Conservation (phyloP, 257 asterid species). For the Haberlea rhodopensis region DNA sequence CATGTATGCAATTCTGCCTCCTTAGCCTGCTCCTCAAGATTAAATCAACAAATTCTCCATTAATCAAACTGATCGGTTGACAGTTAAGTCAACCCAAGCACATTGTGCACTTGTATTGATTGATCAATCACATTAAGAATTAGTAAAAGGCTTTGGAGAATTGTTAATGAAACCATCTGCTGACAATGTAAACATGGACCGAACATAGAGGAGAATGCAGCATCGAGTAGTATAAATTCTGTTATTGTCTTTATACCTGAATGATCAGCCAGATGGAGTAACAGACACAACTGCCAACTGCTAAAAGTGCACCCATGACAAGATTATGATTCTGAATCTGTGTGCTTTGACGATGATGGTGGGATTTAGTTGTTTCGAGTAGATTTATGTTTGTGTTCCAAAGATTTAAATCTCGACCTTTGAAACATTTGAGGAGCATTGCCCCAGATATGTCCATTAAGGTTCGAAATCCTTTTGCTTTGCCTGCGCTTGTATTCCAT, state of each 20-base stretch:
- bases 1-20: constrained; percentile 51
- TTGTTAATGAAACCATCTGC: too few species aligned
- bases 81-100: too few species aligned
- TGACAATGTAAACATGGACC: background rate
- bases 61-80: too few species aligned
- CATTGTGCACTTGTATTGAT: too few species aligned
- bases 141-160: too few species aligned
- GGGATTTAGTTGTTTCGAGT: constrained; percentile 29
- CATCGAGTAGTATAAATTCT: background rate
- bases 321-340: constrained; percentile 20
- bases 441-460: constrained; percentile 65
- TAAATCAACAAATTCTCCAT: background rate
- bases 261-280: constrained; percentile 59
- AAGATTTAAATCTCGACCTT: constrained; percentile 47
- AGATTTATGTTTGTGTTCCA: constrained; percentile 54
- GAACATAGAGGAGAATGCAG: background rate
- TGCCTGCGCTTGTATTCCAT: constrained; percentile 58
- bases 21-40: constrained; percentile 37
- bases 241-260: constrained; percentile 42
- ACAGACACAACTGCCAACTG: constrained; percentile 45
- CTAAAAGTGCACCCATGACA: constrained; percentile 44
- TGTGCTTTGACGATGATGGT: background rate
- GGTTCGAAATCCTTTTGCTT: constrained; percentile 68
- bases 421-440: constrained; percentile 66
- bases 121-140: too few species aligned